Base-by-base conservation (phyloP, 2,329 filamentous ascomycete genomes). In the Xylaria sp. region DNA sequence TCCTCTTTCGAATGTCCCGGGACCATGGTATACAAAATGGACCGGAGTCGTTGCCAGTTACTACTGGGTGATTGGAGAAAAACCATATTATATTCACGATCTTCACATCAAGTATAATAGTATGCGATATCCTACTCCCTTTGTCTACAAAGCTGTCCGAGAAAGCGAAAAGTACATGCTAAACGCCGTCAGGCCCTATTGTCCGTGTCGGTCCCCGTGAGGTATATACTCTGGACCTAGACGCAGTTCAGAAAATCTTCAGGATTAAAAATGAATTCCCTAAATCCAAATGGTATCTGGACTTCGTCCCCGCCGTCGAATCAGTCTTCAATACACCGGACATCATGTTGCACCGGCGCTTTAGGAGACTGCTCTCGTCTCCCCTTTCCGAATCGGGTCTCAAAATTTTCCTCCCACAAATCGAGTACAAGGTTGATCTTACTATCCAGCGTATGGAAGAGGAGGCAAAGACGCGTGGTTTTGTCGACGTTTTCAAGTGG, bases 401-500 rank as follows among this genome's bases (percentile, higher is more conserved):
- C 36, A 76, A 78, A 50, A 12, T 52, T 1, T 73, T 78, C 45
- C 73, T 80, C 23, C 71, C 73, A 0, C 63, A 79, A 41, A 76
- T 87, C 20, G 67, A 78, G 3, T 66, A 66, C 1, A 80, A 79
- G n/a, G 77, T 81, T 0, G 71, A 77, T 0, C 72, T 84, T 7
- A 76, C 82, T 0, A 78, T 87, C 0, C 41, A 77, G 2, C 78
- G 78, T 39, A 86, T 87, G n/a, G 73, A 66, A 0, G 75, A 81
- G 32, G 85, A 87, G 55, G 76, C 79, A 43, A 59, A 74, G 20
- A 63, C 70, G 0, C 70, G 66, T 13, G 84, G 82, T 0, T 76
- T 67, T 0, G 79, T 77, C 0, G 85, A 89, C 66, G 73, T 88
- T 0, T 78, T 82, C 65, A 86, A 86, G 63, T 88, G 86, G 86